Evolutionary conservation across 2,329 filamentous ascomycete species (phyloP).

Genomic region (Aschersonia sp.): DNA sequence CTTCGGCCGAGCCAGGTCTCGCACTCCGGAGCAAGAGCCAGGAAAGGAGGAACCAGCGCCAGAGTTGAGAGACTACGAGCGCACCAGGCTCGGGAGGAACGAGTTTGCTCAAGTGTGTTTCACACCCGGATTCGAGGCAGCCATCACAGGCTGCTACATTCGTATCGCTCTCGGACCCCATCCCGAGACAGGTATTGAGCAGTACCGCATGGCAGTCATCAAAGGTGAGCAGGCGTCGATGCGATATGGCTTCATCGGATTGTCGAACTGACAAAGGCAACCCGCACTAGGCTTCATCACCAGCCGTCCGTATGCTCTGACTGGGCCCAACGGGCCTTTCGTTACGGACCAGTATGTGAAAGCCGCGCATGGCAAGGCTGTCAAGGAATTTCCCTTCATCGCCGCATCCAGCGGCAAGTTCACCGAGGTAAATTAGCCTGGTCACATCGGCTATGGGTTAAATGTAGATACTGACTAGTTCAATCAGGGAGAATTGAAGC

Average conservation of each 20-base stretch:
- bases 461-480: background rate
- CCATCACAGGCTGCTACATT: slow-evolving; percentile 71
- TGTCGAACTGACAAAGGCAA: background rate
- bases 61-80: slow-evolving; percentile 68
- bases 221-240: slow-evolving; percentile 41
- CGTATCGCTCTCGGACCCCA: slow-evolving; percentile 75
- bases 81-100: slow-evolving; percentile 67
- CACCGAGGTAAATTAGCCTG: slow-evolving; percentile 48
- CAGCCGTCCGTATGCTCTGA: slow-evolving; percentile 73
- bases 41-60: slow-evolving; percentile 58
- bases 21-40: slow-evolving; percentile 46
- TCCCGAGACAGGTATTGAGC: slow-evolving; percentile 53
- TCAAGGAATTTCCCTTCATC: slow-evolving; percentile 80
- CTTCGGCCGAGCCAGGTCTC: slow-evolving; percentile 47
- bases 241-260: background rate
- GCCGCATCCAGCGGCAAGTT: slow-evolving; percentile 76
- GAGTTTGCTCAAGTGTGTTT: slow-evolving; percentile 89
- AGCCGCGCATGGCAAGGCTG: slow-evolving; percentile 68
- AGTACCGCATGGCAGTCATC: slow-evolving; percentile 81
- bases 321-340: slow-evolving; percentile 62
- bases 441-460: background rate
- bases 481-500: slow-evolving; percentile 57
- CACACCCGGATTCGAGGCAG: slow-evolving; percentile 74
- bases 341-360: slow-evolving; percentile 76
- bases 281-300: slow-evolving; percentile 50